These are phyloP conservation scores for Trifolium pratense DNA, from an alignment of 306 rosid species.

Conservation along the genomic window DNA sequence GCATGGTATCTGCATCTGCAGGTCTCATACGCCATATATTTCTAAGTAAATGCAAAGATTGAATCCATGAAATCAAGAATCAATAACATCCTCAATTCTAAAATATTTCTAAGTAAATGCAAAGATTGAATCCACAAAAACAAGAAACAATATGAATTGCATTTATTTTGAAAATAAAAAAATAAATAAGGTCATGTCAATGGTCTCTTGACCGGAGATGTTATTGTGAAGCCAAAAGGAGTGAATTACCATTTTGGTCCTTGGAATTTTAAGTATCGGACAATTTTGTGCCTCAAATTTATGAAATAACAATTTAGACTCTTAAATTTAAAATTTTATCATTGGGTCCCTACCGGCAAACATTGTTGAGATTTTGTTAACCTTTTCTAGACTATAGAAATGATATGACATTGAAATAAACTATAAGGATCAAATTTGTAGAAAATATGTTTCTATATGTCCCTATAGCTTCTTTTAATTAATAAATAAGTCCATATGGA, in stretches of 20 bases:
- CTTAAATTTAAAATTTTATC: no score
- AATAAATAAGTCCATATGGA: no score
- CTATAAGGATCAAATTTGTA: no score
- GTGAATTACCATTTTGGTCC: not conserved
- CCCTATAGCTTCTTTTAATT: no score
- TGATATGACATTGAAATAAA: no score
- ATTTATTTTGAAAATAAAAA: not conserved
- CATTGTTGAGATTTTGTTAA: no score
- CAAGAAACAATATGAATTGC: not conserved
- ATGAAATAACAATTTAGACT: not conserved
- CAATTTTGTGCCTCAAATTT: not conserved
- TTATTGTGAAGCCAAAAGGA: slow-evolving; percentile 4
- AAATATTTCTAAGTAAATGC: slow-evolving; percentile 30
- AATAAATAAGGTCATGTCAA: not conserved
- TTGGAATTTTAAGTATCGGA: not conserved
- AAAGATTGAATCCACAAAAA: slow-evolving; percentile 16
- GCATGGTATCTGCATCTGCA: slow-evolving; percentile 31
- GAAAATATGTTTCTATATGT: no score
- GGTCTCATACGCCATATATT: slow-evolving; percentile 27
- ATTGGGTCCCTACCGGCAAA: no score
- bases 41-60: slow-evolving; percentile 18
- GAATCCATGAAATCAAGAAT: slow-evolving; percentile 20
- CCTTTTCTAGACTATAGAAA: no score
- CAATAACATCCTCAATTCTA: not conserved
- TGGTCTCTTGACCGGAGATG: slow-evolving; percentile 6